Evolutionary conservation across 2,329 filamentous ascomycete genomes (phyloP).

Genomic region (Simplicillium aogashimaense): DNA sequence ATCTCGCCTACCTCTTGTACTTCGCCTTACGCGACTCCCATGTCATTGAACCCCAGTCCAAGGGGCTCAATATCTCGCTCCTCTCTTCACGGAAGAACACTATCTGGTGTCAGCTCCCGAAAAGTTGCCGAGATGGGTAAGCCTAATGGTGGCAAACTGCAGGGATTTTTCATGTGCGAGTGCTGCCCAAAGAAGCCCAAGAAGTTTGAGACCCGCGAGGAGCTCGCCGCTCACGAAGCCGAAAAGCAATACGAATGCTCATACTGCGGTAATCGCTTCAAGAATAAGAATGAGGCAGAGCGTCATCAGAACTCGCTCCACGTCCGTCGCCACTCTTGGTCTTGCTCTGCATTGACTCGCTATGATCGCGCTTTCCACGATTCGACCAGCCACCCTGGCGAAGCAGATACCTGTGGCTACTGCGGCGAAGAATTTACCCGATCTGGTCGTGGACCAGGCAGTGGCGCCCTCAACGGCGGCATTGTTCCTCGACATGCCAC

Average conservation of each 20-base stretch:
- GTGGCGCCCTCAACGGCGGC: constrained; percentile 20
- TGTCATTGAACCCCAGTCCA: constrained; percentile 39
- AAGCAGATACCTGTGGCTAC: constrained; percentile 81
- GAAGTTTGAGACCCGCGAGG: constrained; percentile 79
- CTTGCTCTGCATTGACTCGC: constrained; percentile 74
- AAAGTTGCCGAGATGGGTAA: constrained; percentile 42
- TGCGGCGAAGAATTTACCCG: constrained; percentile 81
- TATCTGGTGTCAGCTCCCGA: constrained; percentile 39
- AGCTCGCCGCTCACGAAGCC: constrained; percentile 76
- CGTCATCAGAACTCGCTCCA: constrained; percentile 93
- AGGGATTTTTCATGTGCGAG: constrained; percentile 63
- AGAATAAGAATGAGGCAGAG: constrained; percentile 98
- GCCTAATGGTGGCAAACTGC: constrained; percentile 35
- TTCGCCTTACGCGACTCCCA: constrained; percentile 39
- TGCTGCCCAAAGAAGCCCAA: constrained; percentile 97
- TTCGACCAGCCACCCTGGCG: constrained; percentile 55
- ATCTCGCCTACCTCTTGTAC: constrained; percentile 38
- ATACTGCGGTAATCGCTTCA: constrained; percentile 92
- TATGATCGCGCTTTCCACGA: constrained; percentile 81
- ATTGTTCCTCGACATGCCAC: constrained; percentile 42
- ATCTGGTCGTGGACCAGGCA: constrained; percentile 29
- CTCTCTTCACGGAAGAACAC: constrained; percentile 31
- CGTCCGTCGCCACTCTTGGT: constrained; percentile 89
- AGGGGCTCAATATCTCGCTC: constrained; percentile 33
- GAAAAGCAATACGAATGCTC: constrained; percentile 95